phyloP scores from a whole-genome alignment of 2,329 filamentous ascomycete genomes.

The Sclerotiophoma versabilis region DNA sequence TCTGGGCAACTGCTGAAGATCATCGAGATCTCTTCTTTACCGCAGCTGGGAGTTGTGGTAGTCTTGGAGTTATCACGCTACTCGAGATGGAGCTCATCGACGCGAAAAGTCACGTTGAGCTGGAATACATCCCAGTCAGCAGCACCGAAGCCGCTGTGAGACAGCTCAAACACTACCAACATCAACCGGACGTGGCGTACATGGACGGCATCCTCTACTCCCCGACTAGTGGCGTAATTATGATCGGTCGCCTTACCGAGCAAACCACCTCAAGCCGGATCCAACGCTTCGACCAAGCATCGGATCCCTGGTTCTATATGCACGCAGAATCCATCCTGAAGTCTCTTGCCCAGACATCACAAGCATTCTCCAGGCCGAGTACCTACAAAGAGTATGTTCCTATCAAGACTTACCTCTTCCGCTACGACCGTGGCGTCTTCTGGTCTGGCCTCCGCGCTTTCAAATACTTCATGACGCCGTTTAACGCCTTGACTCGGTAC shows the following conservation, averaged over 20 bases:
- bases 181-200: conserved; percentile 62
- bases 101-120: conserved; percentile 64
- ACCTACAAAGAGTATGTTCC: conserved; percentile 53
- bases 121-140: conserved; percentile 66
- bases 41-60: conserved; percentile 66
- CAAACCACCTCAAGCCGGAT: conserved; percentile 45
- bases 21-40: conserved; percentile 65
- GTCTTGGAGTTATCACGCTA: conserved; percentile 66
- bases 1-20: conserved; percentile 54
- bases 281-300: conserved; percentile 61
- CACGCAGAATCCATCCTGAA: conserved; percentile 59
- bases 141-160: conserved; percentile 58
- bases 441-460: conserved; percentile 69
- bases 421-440: conserved; percentile 70
- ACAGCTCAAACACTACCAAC: conserved; percentile 57
- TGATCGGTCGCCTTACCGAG: conserved; percentile 65
- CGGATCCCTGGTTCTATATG: conserved; percentile 78
- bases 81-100: conserved; percentile 65
- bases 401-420: conserved; percentile 63
- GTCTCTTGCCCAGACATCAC: conserved; percentile 1
- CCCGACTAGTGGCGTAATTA: conserved; percentile 63
- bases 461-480: conserved; percentile 66
- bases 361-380: conserved; percentile 3
- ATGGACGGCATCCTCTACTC: conserved; percentile 74
- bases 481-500: conserved; percentile 66